Base-by-base conservation (phyloP, 352 stramenopile species). In the Globisporangium spinosum region DNA sequence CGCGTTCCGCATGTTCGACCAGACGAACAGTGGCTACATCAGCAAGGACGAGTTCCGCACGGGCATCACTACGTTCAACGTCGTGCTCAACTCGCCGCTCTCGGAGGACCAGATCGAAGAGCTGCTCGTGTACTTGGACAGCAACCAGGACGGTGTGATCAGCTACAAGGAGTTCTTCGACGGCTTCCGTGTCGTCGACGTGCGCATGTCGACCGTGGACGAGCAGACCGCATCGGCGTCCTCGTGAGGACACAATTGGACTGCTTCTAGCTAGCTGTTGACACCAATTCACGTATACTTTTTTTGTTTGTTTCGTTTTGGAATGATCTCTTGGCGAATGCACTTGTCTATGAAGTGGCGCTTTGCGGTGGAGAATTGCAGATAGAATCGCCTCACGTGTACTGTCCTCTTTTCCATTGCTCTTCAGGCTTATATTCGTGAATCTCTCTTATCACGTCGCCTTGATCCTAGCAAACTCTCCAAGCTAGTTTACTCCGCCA, bases 131-230 rank as follows among this genome's bases (percentile, higher is more conserved):
- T 89, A 93, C 63, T 76, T 98, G 2, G 93, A 98, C 76, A 89
- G 77, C 65, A 91, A 98, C 76, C 77, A 92, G 49, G 90, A 98
- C 72, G 93, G 93, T 49, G 90, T 87, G 34, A 89, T 98, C 68
- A 94, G 87, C 75, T 98, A 98, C 84, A 94, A 96, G 73, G 93
- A 98, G 72, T 98, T 98, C 73, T 92, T 98, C 49, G 81, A 96
- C 54, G 91, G 91, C 62, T 98, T 98, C 76, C 79, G 85, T 55
- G 79, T 98, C 55, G 87, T 97, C 38, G 83, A 94, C 58, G 83
- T 94, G 59, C 83, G 78, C 15, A 61, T 93, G 29, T 58, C 59
- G 10, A 27, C 34, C 25, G 73, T 71, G n/a, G 79, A 83, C 1
- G 73, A 82, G 55, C 72, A 75, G 43, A n/a, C 17, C 15, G 17